These are phyloP conservation scores for Abortiporus biennis DNA, from an alignment of 1,284 basidiomycete genomes.

Conservation along the genomic window DNA sequence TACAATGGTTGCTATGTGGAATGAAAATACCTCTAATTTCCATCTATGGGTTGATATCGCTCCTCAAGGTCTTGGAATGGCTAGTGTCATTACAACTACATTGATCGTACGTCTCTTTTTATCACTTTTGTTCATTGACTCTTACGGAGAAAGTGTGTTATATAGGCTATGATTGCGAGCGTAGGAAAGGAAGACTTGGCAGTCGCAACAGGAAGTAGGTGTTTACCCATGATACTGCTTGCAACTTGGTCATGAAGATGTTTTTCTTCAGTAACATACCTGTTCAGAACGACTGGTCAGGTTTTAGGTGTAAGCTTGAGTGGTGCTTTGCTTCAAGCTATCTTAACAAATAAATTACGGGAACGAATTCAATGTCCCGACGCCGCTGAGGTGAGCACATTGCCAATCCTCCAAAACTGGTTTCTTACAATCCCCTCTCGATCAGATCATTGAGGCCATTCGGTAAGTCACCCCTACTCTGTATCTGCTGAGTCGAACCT, in stretches of 20 bases:
- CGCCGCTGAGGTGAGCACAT: constrained; percentile 51
- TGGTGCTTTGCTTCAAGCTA: constrained; percentile 74
- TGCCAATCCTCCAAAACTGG: constrained; percentile 2
- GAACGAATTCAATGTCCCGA: constrained; percentile 70
- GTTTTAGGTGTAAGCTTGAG: constrained; percentile 85
- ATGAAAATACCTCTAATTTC: constrained; percentile 50
- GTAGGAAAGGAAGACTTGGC: constrained; percentile 80
- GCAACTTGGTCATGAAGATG: constrained; percentile 7
- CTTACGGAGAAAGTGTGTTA: constrained; percentile 14
- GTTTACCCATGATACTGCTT: background rate
- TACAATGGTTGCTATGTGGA: constrained; percentile 55
- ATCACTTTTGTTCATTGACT: constrained; percentile 4
- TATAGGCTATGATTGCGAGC: constrained; percentile 77
- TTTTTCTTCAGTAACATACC: constrained; percentile 85
- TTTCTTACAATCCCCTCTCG: constrained; percentile 2
- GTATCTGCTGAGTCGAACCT: background rate
- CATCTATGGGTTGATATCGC: constrained; percentile 75
- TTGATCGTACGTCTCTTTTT: constrained; percentile 58
- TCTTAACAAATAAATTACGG: constrained; percentile 63
- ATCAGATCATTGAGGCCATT: constrained; percentile 64
- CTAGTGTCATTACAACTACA: constrained; percentile 77
- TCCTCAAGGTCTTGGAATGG: constrained; percentile 79
- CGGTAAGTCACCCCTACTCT: constrained; percentile 35
- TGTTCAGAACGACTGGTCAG: constrained; percentile 88
- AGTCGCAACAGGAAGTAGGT: constrained; percentile 81